These are phyloP conservation scores for Quercus tomentella DNA, from an alignment of 331 rosid genomes.

Conservation along the genomic window DNA sequence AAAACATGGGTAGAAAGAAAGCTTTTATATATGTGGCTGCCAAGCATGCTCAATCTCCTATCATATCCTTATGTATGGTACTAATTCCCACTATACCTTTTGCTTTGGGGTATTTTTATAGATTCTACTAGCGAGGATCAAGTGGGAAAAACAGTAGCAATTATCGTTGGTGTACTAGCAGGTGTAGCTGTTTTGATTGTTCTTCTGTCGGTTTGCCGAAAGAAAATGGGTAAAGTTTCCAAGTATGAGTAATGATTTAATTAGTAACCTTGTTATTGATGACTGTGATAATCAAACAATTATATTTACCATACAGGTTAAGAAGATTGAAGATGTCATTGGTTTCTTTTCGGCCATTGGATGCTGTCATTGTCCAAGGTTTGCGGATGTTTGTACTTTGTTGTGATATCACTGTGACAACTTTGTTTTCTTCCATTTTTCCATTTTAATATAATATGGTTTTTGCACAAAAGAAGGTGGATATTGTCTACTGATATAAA, in stretches of 20 bases:
- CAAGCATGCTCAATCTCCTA: not conserved
- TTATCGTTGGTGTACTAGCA: slow-evolving; percentile 73
- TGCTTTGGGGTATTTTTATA: slow-evolving; percentile 26
- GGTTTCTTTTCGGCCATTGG: not conserved
- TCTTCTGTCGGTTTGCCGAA: slow-evolving; percentile 87
- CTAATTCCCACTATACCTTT: slow-evolving; percentile 6
- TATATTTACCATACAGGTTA: slow-evolving; percentile 37
- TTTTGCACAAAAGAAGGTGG: slow-evolving; percentile 32
- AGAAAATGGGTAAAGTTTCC: slow-evolving; percentile 49
- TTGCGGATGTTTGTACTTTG: slow-evolving; percentile 14
- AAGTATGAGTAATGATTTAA: not conserved
- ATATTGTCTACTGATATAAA: slow-evolving; percentile 30
- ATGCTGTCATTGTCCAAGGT: slow-evolving; percentile 29
- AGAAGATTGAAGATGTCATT: slow-evolving; percentile 4
- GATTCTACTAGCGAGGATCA: slow-evolving; percentile 65
- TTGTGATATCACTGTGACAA: slow-evolving; percentile 18
- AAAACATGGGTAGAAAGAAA: not conserved
- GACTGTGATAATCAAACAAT: slow-evolving; percentile 1
- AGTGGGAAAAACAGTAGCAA: slow-evolving; percentile 83
- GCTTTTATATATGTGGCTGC: not conserved
- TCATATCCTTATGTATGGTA: slow-evolving; percentile 1
- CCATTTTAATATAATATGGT: slow-evolving; percentile 21
- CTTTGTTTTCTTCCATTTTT: slow-evolving; percentile 25
- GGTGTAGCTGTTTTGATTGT: slow-evolving; percentile 80
- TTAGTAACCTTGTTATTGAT: not conserved